A percentile compares a stretch with the other conserved stretches of the same genome.
These are phyloP conservation scores for Populus euphratica DNA, from an alignment of 345 rosid genomes.

Conservation along the genomic window DNA sequence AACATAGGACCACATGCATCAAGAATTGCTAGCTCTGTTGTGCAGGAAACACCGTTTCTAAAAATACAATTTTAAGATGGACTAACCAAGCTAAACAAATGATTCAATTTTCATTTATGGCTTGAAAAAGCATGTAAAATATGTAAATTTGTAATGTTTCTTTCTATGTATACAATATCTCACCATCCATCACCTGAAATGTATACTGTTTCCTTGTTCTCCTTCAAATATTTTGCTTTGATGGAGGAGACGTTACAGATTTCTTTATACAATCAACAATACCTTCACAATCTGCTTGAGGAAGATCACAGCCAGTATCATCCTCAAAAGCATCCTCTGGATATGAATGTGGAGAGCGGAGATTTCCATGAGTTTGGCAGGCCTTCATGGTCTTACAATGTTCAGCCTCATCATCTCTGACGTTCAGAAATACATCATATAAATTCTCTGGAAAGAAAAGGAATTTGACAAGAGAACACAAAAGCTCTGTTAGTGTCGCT, in stretches of 20 bases:
- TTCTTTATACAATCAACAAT: conserved; percentile 77
- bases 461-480: neutral
- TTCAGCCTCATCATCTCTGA: conserved; percentile 96
- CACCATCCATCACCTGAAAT: neutral
- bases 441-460: conserved; percentile 56
- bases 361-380: conserved; percentile 82
- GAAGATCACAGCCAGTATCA: conserved; percentile 39
- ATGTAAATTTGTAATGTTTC: neutral
- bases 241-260: conserved; percentile 41
- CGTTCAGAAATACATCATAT: conserved; percentile 81
- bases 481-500: neutral
- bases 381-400: conserved; percentile 97
- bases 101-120: neutral
- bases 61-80: neutral
- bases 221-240: neutral
- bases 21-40: neutral
- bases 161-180: neutral
- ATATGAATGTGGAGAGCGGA: conserved; percentile 80
- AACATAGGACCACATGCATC: neutral
- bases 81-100: too few species aligned
- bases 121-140: neutral
- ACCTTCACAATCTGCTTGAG: conserved; percentile 75
- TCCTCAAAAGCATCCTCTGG: conserved; percentile 39
- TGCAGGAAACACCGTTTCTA: neutral
- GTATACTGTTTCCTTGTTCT: neutral